A percentile compares a stretch with the other conserved stretches of the same genome.
Evolutionary conservation across 441 rosid species (phyloP).

Genomic region (Metrosideros polymorpha): DNA sequence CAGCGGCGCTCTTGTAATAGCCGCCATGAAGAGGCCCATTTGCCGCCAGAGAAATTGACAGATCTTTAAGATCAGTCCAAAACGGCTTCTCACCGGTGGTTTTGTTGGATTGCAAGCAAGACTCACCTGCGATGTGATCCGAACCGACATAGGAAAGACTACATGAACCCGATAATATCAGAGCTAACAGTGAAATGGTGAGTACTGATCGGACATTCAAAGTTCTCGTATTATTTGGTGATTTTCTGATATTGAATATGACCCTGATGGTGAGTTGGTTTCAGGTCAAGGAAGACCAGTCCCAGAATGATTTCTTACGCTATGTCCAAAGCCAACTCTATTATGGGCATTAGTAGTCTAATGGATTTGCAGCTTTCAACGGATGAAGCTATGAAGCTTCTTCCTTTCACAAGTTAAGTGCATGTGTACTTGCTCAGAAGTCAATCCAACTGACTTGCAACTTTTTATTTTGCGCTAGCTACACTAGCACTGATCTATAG

Average conservation of each 20-base stretch:
- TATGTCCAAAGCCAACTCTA: neutral
- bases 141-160: neutral
- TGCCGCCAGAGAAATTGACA: accelerated
- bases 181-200: neutral
- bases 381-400: neutral
- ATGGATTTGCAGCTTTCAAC: neutral
- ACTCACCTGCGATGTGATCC: neutral
- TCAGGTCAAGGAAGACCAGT: neutral
- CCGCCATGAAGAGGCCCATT: neutral
- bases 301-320: neutral
- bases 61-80: neutral
- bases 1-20: slow-evolving; percentile 2
- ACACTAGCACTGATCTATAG: neutral
- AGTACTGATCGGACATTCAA: neutral
- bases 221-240: neutral
- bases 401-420: neutral
- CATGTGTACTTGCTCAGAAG: neutral
- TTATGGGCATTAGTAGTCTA: neutral
- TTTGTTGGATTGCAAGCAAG: neutral
- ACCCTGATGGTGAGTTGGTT: neutral
- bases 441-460: neutral
- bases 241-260: neutral
- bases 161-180: neutral
- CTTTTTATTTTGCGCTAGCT: neutral
- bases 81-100: neutral